Base-by-base conservation (phyloP, 2,329 filamentous ascomycete genomes). In the Paracoccidioides brasiliensis region DNA sequence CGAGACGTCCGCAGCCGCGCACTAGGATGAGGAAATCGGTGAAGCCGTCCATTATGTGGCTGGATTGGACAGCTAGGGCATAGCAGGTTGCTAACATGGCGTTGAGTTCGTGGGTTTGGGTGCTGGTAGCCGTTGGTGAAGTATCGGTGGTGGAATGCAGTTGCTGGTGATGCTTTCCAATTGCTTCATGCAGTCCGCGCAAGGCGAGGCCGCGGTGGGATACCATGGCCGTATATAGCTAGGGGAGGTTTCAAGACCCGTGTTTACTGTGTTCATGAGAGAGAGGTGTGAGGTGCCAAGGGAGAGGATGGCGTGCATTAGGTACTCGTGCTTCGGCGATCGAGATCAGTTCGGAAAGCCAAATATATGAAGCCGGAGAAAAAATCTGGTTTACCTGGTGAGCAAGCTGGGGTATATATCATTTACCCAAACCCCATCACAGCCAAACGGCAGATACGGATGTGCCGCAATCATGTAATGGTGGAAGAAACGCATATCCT, bases 81-180 rank as follows among this genome's bases (percentile, higher is more conserved):
- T 66, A 66, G 53, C 63, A 65, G 15, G 63, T 61, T 15, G 62
- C 64, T n/a, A 66, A 61, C 62, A 66, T 62, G 41, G 48, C 53
- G n/a, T 57, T 53, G 10, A 57, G 37, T 41, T 53, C 40, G 14
- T 33, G 37, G 49, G 41, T 32, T 30, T 48, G 15, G n/a, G 45
- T 3, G 10, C 7, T 14, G 45, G 45, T 37, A 14, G 45, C 15
- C 5, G n/a, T 3, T 15, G 22, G 37, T 40, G 8, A 15, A 22
- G 42, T n/a, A 15, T 10, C 2, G 42, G 42, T 44, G 35, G 10
- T 30, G 15, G 7, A 30, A 12, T 5, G 10, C 4, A 12, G 22
- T n/a, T 32, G 43, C 8, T 38, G 7, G 45, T n/a, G 2, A 12
- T 35, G 45, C 14, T 41, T 41, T 15, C 12, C 22, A n/a, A 51